Base-by-base conservation (phyloP, 176 grass and related monocot species). In the Cymbopogon citratus region DNA sequence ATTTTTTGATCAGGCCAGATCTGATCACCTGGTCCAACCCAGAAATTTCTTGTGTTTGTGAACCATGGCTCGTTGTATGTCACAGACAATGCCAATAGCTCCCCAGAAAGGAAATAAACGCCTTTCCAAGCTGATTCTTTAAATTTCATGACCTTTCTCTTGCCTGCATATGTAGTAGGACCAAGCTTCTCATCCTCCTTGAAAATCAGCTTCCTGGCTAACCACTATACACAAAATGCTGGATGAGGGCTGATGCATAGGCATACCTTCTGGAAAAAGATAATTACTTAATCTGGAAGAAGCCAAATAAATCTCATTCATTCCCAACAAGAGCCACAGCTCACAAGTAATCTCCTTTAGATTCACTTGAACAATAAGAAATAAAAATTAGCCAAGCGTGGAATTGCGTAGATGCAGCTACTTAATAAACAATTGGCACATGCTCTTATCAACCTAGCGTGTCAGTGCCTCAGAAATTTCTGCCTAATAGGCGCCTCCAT, bases 121-220 rank as follows among this genome's bases (percentile, higher is more conserved):
- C 74, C 84, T 79, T 97, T 97, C 94, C 94, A 97, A 82, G 91
- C 82, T 10, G 91, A 94, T 76, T 97, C 91, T 76, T 97, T 90
- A 66, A 97, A 94, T 73, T 97, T 94, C 14, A 62, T 87, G 44
- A 94, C 86, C 78, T 89, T 97, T 80, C 27, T 94, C 84, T 14
- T 82, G 54, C 73, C 91, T 54, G 80, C 82, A 33, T 67, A 24
- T 27, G 76, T 68, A 56, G 12, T 25, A 9, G 63, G 41, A 76
- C 41, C 81, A 71, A 91, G 62, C 56, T 82, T 71, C 14, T 68
- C 87, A 82, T 74, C 52, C 21, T 66, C 73, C 21, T 80, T 66
- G 25, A 89, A 76, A 63, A 97, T 89, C 80, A 86, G 69, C 24
- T 49, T 83, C 75, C 40, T 79, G 38, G 87, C 91, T 72, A 97